Base-by-base conservation (phyloP, 441 rosid genomes). In the Erodium moschatum region DNA sequence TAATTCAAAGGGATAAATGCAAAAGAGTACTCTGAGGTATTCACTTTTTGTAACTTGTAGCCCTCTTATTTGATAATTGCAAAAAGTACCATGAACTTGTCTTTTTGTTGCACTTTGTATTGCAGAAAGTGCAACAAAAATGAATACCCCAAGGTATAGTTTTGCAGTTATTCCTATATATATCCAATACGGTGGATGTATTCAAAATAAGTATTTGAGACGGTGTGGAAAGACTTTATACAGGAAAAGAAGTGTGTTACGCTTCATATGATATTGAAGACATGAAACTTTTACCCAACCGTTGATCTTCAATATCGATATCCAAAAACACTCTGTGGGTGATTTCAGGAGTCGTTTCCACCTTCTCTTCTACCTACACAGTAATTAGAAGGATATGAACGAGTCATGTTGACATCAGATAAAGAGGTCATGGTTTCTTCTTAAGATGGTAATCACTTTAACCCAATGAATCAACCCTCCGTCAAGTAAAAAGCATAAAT, bases 251-350 rank as follows among this genome's bases (percentile, higher is more conserved):
- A 35, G 42, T 3, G 42, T 4, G 3, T 19, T 48, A 24, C 29
- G 61, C 8, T 8, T 24, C 27, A 33, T 33, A 20, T n/a, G 31
- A 42, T 27, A 24, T 12, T 10, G 20, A 20, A 46, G 64, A 68
- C 27, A 33, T 24, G 70, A 76, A 64, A 69, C 31, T 16, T 3
- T 6, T 78, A 92, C 97, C 98, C 79, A 86, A 73, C 18, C 85
- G 96, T 68, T 93, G 98, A 69, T 81, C 93, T 9, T 89, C 98
- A 29, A 93, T 93, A 85, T 90, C 95, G 62, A 93, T 80, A 71
- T 93, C 97, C 84, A 93, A 83, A 81, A 80, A 93, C 13, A 90
- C 98, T 78, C 95, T 89, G 75, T 91, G 86, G 18, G 97, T 91
- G 80, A 91, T 84, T 73, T 93, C 93, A 66, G 84, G 72, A 21